These are phyloP conservation scores for Dalbergia cochinchinensis DNA, from an alignment of 306 rosid species.

Conservation along the genomic window DNA sequence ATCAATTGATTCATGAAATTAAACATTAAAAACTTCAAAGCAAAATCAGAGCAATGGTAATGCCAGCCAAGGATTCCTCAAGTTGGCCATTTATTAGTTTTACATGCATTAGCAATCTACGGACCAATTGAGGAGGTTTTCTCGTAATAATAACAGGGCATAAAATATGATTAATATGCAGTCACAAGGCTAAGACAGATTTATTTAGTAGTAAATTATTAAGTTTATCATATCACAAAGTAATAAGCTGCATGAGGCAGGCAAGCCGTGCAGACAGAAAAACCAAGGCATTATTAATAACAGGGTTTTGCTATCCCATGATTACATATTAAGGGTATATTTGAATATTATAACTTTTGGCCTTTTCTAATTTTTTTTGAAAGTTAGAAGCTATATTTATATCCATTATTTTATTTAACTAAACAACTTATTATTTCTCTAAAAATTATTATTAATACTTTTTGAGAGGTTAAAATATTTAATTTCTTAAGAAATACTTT, in stretches of 20 bases:
- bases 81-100: slow-evolving; percentile 43
- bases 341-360: no score
- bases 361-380: no score
- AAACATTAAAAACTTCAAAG: not conserved
- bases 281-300: slow-evolving; percentile 46
- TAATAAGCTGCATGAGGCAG: slow-evolving; percentile 42
- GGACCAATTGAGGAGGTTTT: slow-evolving; percentile 48
- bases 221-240: not conserved
- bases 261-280: slow-evolving; percentile 65
- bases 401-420: no score
- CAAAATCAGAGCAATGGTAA: slow-evolving; percentile 6
- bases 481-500: no score
- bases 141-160: slow-evolving; percentile 28
- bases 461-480: no score
- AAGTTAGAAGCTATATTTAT: no score
- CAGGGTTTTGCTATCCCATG: no score
- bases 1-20: not conserved
- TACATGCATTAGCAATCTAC: slow-evolving; percentile 34
- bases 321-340: no score
- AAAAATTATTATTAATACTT: no score
- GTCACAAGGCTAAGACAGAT: slow-evolving; percentile 36
- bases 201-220: not conserved
- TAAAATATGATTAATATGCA: slow-evolving; percentile 20
- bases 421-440: no score
- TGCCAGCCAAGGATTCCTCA: slow-evolving; percentile 55